Conservation (phyloP, 176 grass and related monocot species). For the Carex scoparia region DNA sequence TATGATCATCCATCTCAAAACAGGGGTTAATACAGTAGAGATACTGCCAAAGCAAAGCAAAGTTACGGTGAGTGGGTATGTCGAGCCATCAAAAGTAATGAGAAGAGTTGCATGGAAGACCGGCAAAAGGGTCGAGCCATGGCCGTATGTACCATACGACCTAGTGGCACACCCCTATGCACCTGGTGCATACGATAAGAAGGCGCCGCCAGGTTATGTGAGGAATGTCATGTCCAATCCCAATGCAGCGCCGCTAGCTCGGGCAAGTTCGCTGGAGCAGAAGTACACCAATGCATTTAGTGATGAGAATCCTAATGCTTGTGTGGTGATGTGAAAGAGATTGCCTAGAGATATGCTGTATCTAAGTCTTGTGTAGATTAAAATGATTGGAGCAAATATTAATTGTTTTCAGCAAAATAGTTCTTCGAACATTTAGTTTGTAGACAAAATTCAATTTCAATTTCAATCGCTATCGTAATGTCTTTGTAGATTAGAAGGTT, state of each 20-base stretch:
- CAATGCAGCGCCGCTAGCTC: constrained; percentile 45
- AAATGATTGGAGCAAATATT: background rate
- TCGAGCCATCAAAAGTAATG: constrained; percentile 61
- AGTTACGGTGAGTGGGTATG: constrained; percentile 68
- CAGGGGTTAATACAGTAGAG: constrained; percentile 51
- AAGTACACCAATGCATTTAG: constrained; percentile 63
- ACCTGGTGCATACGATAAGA: constrained; percentile 67
- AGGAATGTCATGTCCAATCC: constrained; percentile 59
- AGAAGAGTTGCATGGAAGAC: constrained; percentile 56
- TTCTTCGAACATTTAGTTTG: background rate
- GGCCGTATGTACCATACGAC: constrained; percentile 84
- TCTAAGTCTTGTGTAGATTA: background rate
- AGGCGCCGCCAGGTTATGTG: constrained; percentile 60
- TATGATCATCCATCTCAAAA: background rate
- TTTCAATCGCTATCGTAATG: background rate
- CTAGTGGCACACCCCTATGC: constrained; percentile 72
- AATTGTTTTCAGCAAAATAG: background rate
- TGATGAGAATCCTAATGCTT: constrained; percentile 89
- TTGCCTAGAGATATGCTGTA: no score
- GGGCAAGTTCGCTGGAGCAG: constrained; percentile 63
- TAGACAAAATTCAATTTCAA: background rate
- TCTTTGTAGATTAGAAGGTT: background rate
- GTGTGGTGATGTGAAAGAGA: constrained; percentile 47
- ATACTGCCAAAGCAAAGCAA: constrained; percentile 62
- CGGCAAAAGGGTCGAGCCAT: constrained; percentile 68